phyloP scores from a whole-genome alignment of 2,329 filamentous ascomycete species.

The Sporothrix humicola region DNA sequence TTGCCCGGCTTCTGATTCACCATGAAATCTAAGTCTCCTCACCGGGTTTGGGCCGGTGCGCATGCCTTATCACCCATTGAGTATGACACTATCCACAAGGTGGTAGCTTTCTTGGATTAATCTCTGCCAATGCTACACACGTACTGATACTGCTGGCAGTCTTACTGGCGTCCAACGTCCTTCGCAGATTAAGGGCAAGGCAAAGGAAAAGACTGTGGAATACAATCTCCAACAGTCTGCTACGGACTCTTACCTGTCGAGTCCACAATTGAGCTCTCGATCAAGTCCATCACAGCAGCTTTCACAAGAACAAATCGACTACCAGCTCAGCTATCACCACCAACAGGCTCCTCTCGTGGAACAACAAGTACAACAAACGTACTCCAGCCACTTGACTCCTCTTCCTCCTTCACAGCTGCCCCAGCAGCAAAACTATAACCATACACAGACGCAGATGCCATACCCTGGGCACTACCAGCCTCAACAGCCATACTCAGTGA shows the following conservation, averaged over 20 bases:
- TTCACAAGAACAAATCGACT: neutral
- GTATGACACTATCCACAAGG: neutral
- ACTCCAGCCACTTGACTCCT: neutral
- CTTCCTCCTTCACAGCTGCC: neutral
- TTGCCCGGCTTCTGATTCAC: neutral
- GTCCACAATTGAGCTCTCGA: neutral
- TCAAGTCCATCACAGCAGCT: neutral
- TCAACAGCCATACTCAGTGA: neutral
- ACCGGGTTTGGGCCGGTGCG: neutral
- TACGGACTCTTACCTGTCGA: neutral
- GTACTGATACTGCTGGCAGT: neutral
- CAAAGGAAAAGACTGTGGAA: neutral
- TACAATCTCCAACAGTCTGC: no score
- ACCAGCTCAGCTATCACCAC: neutral
- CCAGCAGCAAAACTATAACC: neutral
- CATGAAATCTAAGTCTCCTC: neutral
- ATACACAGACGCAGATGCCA: neutral
- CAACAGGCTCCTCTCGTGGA: neutral
- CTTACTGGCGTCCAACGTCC: neutral
- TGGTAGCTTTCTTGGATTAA: no score
- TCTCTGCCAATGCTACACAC: neutral
- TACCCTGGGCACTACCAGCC: neutral
- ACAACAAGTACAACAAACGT: neutral
- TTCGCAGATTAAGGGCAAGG: neutral
- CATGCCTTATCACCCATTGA: conserved; percentile 7